These are phyloP conservation scores for Aureobasidium sp. DNA, from an alignment of 2,329 filamentous ascomycete species.

Conservation along the genomic window DNA sequence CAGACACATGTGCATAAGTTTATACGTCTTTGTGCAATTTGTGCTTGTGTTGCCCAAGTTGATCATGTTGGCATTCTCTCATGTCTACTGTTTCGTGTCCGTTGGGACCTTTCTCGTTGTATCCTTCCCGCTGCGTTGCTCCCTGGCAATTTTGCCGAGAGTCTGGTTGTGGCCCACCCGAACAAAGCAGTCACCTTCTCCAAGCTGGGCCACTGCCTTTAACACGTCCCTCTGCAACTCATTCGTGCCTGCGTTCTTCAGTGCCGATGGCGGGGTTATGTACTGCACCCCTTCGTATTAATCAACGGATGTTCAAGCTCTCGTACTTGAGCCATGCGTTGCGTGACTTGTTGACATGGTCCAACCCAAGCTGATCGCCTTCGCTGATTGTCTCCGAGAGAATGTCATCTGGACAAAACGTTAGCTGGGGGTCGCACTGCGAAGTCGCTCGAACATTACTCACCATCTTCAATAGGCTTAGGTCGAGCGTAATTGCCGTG, in stretches of 20 bases:
- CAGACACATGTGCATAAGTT: background rate
- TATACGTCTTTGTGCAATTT: background rate
- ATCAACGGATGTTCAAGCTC: slow-evolving; percentile 55
- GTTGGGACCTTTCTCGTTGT: background rate
- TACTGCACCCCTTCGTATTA: too few species aligned
- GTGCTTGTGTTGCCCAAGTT: background rate
- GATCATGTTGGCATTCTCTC: background rate
- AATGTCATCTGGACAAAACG: slow-evolving; percentile 35
- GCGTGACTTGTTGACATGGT: slow-evolving; percentile 56
- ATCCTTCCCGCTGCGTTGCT: background rate
- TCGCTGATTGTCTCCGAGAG: slow-evolving; percentile 39
- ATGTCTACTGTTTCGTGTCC: slow-evolving; percentile 5
- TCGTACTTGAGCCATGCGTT: slow-evolving; percentile 55
- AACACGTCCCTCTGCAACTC: background rate
- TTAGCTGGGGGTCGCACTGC: background rate
- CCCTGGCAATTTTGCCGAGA: background rate
- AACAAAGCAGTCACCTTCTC: background rate
- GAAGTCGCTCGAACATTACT: slow-evolving; percentile 30
- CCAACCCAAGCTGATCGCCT: slow-evolving; percentile 43
- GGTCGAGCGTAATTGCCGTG: slow-evolving; percentile 65
- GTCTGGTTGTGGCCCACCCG: background rate
- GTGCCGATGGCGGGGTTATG: too few species aligned
- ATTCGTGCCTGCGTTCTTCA: slow-evolving; percentile 1
- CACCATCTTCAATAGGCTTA: slow-evolving; percentile 81
- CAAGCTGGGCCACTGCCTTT: background rate